These are phyloP conservation scores for Sordaria brevicollis DNA, from an alignment of 495 filamentous ascomycete species.

Conservation along the genomic window DNA sequence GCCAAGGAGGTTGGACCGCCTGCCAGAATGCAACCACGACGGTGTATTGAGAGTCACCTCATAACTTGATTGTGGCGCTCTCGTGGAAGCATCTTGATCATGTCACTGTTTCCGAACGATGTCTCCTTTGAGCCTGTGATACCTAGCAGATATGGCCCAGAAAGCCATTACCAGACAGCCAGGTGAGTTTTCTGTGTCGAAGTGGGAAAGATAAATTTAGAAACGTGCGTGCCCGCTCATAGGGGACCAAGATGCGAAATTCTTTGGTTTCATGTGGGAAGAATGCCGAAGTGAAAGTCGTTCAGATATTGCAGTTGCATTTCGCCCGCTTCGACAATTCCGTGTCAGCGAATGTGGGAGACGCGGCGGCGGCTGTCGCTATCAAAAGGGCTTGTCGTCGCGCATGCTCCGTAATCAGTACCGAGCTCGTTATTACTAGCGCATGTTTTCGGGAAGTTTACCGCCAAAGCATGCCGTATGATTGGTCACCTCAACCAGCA, in stretches of 20 bases:
- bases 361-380: background rate
- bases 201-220: background rate
- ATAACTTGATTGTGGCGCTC: background rate
- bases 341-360: background rate
- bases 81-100: background rate
- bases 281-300: background rate
- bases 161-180: background rate
- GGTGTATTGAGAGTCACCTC: background rate
- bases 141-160: background rate
- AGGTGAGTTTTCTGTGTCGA: background rate
- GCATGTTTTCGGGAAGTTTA: background rate
- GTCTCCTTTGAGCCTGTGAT: background rate
- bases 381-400: background rate
- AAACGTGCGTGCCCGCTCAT: background rate
- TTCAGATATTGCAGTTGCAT: background rate
- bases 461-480: background rate
- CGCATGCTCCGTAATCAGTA: background rate
- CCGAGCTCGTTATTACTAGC: background rate
- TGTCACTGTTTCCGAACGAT: background rate
- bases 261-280: background rate
- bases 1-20: background rate
- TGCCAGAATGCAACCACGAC: background rate
- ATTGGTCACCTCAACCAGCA: background rate
- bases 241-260: background rate
- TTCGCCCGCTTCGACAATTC: background rate